Conservation (phyloP, 495 filamentous ascomycete genomes). For the Xylaria bambusicola region DNA sequence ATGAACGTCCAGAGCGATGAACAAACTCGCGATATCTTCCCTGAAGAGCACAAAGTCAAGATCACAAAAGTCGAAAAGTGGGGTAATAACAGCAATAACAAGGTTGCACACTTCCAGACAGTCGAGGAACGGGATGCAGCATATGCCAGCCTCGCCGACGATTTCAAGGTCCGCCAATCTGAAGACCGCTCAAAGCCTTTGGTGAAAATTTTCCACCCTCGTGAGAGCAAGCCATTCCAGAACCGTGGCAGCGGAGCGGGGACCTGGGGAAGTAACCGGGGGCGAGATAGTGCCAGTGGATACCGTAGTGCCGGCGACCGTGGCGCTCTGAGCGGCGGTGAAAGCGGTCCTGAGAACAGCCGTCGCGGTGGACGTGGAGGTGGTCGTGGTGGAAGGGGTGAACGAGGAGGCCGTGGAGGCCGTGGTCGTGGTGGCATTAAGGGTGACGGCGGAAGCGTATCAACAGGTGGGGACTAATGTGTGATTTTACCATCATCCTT, state of each 20-base stretch:
- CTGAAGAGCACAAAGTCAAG: conserved; percentile 77
- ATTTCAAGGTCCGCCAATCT: conserved; percentile 66
- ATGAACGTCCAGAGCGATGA: conserved; percentile 76
- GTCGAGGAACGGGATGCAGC: conserved; percentile 76
- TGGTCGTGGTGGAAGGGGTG: conserved; percentile 54
- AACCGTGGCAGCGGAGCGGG: conserved; percentile 63
- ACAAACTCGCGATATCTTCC: conserved; percentile 74
- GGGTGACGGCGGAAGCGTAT: conserved; percentile 51
- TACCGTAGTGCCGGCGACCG: conserved; percentile 62
- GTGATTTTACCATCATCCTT: not conserved
- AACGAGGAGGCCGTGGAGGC: conserved; percentile 57
- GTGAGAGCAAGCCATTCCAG: conserved; percentile 51
- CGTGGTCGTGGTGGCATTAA: conserved; percentile 64
- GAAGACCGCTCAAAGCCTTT: conserved; percentile 72
- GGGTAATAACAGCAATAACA: conserved; percentile 68
- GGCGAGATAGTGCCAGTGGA: conserved; percentile 59
- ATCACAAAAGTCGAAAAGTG: conserved; percentile 76
- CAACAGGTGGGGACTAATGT: conserved; percentile 50
- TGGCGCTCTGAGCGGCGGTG: conserved; percentile 48
- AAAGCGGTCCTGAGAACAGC: conserved; percentile 79
- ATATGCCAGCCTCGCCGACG: conserved; percentile 68
- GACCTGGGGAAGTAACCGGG: conserved; percentile 71
- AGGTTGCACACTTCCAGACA: conserved; percentile 77
- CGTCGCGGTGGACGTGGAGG: conserved; percentile 68
- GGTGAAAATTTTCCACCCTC: conserved; percentile 77